Percentiles rank a stretch among this genome's conserved stretches.
phyloP scores from a whole-genome alignment of 2,329 filamentous ascomycete species.

The Hypoxylon sp. region DNA sequence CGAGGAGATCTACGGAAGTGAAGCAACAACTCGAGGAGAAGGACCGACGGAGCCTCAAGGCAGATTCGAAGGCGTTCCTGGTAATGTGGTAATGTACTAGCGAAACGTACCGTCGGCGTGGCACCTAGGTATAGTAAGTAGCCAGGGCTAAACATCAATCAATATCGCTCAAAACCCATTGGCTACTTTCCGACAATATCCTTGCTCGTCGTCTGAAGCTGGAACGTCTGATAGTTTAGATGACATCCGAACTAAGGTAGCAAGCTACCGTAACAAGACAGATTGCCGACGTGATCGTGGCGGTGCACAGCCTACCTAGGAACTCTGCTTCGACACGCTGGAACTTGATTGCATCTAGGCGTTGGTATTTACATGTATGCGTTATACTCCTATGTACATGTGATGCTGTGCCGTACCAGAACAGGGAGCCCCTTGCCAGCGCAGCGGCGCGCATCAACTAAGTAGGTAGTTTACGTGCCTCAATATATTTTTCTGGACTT shows the following conservation, averaged over 20 bases:
- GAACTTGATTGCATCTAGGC: constrained; percentile 3
- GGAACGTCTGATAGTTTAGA: constrained; percentile 14
- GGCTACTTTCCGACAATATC: constrained; percentile 1
- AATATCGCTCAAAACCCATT: background rate
- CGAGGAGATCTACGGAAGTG: background rate
- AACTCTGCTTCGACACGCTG: constrained; percentile 7
- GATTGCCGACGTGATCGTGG: constrained; percentile 7
- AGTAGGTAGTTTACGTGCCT: background rate
- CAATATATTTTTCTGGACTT: constrained; percentile 1
- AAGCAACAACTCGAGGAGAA: background rate
- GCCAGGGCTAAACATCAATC: background rate
- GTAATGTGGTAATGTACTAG: background rate
- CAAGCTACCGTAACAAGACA: constrained; percentile 1
- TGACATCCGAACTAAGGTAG: constrained; percentile 10
- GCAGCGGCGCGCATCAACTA: background rate
- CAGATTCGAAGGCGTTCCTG: constrained; percentile 27
- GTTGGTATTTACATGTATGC: background rate
- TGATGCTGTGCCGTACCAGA: constrained; percentile 14
- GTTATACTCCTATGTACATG: constrained; percentile 5
- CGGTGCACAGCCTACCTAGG: constrained; percentile 21
- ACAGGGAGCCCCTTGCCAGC: constrained; percentile 17
- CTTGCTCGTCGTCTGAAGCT: background rate
- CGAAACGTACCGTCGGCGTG: background rate
- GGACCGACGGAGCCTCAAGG: constrained; percentile 16
- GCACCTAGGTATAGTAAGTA: background rate